A percentile compares a stretch with the other conserved stretches of the same genome.
Conservation (phyloP, 768 basidiomycete species). For the Rhizopogon salebrosus region DNA sequence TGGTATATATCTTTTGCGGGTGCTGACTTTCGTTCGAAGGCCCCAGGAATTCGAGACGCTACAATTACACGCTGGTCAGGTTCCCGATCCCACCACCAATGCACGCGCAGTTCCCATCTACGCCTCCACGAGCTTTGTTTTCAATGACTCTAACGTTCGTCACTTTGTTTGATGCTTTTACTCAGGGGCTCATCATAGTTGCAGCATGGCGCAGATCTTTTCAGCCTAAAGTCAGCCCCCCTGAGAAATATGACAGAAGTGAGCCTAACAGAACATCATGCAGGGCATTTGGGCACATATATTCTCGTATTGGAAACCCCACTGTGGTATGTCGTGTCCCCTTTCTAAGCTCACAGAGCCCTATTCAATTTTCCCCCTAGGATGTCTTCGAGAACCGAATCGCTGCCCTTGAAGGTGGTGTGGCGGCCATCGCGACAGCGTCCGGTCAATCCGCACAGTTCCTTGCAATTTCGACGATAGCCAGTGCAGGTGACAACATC, state of each 20-base stretch:
- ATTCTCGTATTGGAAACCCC: slow-evolving; percentile 53
- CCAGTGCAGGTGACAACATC: slow-evolving; percentile 58
- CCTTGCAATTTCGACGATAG: slow-evolving; percentile 50
- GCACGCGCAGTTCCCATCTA: slow-evolving; percentile 65
- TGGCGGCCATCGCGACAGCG: slow-evolving; percentile 49
- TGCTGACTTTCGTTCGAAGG: slow-evolving; percentile 8
- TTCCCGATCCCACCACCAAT: slow-evolving; percentile 45
- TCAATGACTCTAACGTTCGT: slow-evolving; percentile 47
- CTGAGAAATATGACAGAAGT: not conserved
- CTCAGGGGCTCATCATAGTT: slow-evolving; percentile 4
- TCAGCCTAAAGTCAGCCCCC: slow-evolving; percentile 33
- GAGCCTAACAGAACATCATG: not conserved
- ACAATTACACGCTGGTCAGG: slow-evolving; percentile 59
- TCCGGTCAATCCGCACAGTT: slow-evolving; percentile 64
- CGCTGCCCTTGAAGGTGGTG: slow-evolving; percentile 59
- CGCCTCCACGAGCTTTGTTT: slow-evolving; percentile 49
- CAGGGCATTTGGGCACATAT: slow-evolving; percentile 43
- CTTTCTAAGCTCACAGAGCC: not conserved
- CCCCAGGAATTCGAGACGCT: slow-evolving; percentile 56
- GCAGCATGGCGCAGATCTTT: slow-evolving; percentile 52
- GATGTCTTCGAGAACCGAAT: slow-evolving; percentile 65
- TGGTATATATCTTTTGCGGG: not conserved
- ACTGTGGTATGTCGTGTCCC: slow-evolving; percentile 38
- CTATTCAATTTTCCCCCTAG: slow-evolving; percentile 18
- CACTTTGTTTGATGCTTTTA: not conserved